These are phyloP conservation scores for Neurospora crassa DNA, from an alignment of 2,329 filamentous ascomycete species.

Conservation along the genomic window DNA sequence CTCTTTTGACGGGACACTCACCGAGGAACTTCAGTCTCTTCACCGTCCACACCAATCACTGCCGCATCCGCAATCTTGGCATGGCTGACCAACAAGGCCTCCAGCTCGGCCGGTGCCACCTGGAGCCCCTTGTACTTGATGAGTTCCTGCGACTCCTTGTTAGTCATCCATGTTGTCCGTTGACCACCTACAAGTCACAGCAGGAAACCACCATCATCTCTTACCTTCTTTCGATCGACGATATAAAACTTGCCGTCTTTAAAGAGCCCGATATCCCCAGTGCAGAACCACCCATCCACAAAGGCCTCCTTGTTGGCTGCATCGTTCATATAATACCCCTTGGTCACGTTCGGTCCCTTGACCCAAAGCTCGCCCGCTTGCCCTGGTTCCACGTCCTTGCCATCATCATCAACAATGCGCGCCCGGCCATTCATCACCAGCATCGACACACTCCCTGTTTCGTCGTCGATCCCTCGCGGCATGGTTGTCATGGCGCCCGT, in stretches of 20 bases:
- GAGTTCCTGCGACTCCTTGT: constrained; percentile 42
- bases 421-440: constrained; percentile 28
- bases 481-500: constrained; percentile 37
- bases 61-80: constrained; percentile 44
- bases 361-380: constrained; percentile 54
- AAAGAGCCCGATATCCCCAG: constrained; percentile 68
- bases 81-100: constrained; percentile 32
- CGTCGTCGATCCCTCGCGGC: constrained; percentile 25
- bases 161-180: not conserved
- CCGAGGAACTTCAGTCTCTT: constrained; percentile 39
- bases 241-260: constrained; percentile 65
- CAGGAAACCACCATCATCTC: not conserved
- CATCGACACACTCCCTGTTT: constrained; percentile 36
- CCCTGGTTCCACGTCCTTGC: constrained; percentile 28
- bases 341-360: constrained; percentile 61
- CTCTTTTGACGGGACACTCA: constrained; percentile 30
- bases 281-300: constrained; percentile 58
- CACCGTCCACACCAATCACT: constrained; percentile 46
- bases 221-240: constrained; percentile 65
- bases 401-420: constrained; percentile 30
- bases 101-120: constrained; percentile 58
- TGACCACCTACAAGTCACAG: not conserved
- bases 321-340: constrained; percentile 62
- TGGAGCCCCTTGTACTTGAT: constrained; percentile 54
- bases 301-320: constrained; percentile 55